These are phyloP conservation scores for Byssothecium circinans DNA, from an alignment of 2,329 filamentous ascomycete genomes.

Conservation along the genomic window DNA sequence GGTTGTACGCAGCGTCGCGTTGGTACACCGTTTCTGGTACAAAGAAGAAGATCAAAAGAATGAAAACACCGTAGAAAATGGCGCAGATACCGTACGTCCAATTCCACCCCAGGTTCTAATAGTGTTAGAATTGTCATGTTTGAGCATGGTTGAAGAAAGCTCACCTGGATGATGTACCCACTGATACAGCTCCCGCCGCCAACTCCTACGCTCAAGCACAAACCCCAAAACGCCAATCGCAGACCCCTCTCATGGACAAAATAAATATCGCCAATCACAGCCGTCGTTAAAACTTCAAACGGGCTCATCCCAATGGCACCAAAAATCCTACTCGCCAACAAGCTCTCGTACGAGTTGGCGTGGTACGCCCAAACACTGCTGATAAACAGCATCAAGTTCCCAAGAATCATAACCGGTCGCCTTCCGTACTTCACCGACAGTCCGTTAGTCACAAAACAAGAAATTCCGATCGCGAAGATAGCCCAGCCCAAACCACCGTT, in stretches of 20 bases:
- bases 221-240: constrained; percentile 66
- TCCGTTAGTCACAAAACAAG: constrained; percentile 23
- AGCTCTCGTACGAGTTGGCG: constrained; percentile 17
- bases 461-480: constrained; percentile 25
- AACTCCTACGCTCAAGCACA: constrained; percentile 21
- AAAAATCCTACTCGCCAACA: constrained; percentile 22
- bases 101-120: constrained; percentile 64
- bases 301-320: constrained; percentile 27
- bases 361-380: constrained; percentile 22
- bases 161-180: constrained; percentile 49
- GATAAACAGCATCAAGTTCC: constrained; percentile 22
- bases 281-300: constrained; percentile 41
- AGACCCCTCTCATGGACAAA: constrained; percentile 82
- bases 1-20: constrained; percentile 67
- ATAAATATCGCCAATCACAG: constrained; percentile 83
- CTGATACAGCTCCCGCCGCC: constrained; percentile 21
- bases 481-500: constrained; percentile 23
- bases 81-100: constrained; percentile 59
- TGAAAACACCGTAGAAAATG: constrained; percentile 76
- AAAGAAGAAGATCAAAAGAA: constrained; percentile 77
- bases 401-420: constrained; percentile 22
- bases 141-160: constrained; percentile 57
- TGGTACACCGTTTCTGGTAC: constrained; percentile 81
- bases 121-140: background rate
- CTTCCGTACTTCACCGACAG: constrained; percentile 22